These are phyloP conservation scores for Thermoascus crustaceus DNA, from an alignment of 2,329 filamentous ascomycete species.

Conservation along the genomic window DNA sequence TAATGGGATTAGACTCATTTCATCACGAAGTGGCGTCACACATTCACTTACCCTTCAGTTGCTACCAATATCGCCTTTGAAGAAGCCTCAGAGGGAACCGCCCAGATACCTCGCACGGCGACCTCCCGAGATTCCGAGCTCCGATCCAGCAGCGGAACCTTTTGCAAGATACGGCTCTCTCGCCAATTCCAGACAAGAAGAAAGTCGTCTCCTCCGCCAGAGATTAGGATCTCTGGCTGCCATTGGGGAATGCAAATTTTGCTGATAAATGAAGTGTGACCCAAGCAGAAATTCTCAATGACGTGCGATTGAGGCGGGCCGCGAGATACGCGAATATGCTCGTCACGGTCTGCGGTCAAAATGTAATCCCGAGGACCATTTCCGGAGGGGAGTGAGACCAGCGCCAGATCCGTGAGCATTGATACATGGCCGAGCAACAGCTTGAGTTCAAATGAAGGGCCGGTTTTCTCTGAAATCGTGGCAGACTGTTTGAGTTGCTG, in stretches of 20 bases:
- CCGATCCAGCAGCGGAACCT: conserved; percentile 19
- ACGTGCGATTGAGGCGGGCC: conserved; percentile 75
- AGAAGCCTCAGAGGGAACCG: conserved; percentile 12
- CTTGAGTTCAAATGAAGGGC: conserved; percentile 60
- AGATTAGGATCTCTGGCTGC: conserved; percentile 59
- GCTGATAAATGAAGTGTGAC: conserved; percentile 78
- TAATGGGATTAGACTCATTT: conserved; percentile 26
- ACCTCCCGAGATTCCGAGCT: conserved; percentile 20
- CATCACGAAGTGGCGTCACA: conserved; percentile 1
- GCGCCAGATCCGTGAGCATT: conserved; percentile 71
- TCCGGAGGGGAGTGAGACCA: conserved; percentile 45
- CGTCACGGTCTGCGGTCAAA: conserved; percentile 60
- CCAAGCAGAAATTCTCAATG: conserved; percentile 83
- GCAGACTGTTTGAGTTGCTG: conserved; percentile 45
- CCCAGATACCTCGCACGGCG: conserved; percentile 48
- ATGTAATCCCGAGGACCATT: conserved; percentile 48
- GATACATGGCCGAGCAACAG: conserved; percentile 89
- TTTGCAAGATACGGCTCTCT: conserved; percentile 25
- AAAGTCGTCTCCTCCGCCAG: conserved; percentile 75
- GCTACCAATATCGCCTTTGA: conserved; percentile 40
- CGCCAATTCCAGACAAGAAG: conserved; percentile 80
- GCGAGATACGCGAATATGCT: conserved; percentile 83
- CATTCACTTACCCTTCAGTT: conserved; percentile 48
- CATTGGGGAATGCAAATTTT: conserved; percentile 58
- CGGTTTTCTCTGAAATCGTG: conserved; percentile 35